Evolutionary conservation across 192 early-diverging fungal species (phyloP).

Genomic region (Funneliformis mosseae): DNA sequence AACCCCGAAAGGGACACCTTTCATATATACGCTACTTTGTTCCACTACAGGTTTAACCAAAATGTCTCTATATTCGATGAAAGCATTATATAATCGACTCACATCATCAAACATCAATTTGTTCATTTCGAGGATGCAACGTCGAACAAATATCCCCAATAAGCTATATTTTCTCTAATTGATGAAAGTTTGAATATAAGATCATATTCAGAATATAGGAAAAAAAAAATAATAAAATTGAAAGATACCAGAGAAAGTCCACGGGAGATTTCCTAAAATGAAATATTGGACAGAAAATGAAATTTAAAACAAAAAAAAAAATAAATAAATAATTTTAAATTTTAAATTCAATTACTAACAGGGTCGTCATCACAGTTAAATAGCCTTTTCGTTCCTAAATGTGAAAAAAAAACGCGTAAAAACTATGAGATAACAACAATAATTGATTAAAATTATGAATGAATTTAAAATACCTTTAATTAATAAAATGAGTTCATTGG

Average conservation of each 20-base stretch:
- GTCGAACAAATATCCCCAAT: slow-evolving; percentile 28
- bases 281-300: neutral
- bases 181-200: neutral
- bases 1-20: neutral
- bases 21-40: neutral
- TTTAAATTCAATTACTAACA: neutral
- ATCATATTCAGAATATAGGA: too few species aligned
- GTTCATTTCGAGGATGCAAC: slow-evolving; percentile 20
- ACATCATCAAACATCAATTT: slow-evolving; percentile 24
- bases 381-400: neutral
- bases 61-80: slow-evolving; percentile 8
- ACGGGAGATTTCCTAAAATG: neutral
- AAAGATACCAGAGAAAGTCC: neutral
- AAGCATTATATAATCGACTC: slow-evolving; percentile 13
- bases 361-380: neutral
- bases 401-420: too few species aligned
- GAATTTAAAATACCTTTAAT: neutral
- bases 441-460: neutral
- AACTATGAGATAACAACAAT: too few species aligned
- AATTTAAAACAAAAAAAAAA: neutral
- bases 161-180: slow-evolving; percentile 17
- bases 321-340: too few species aligned
- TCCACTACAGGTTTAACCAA: neutral
- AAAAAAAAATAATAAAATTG: neutral
- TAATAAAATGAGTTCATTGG: neutral